Evolutionary conservation across 140 eudicot genomes (phyloP).

Genomic region (Stevia rebaudiana): DNA sequence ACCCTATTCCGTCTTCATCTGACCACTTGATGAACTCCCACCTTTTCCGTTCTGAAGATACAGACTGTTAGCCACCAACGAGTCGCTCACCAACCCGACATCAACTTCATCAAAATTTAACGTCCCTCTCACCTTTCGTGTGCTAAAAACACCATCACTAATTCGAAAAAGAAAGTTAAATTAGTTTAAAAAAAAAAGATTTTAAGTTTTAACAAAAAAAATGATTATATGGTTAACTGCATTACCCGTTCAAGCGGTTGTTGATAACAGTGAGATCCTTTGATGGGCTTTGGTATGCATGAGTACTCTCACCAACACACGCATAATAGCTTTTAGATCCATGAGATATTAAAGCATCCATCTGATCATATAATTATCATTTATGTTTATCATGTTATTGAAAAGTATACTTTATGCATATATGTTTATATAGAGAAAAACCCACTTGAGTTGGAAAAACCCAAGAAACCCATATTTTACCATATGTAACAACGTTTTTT

Average conservation of each 20-base stretch:
- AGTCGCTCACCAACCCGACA: conserved; percentile 85
- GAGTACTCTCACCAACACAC: conserved; percentile 98
- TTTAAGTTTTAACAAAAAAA: not conserved
- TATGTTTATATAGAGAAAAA: too few relatives aligned
- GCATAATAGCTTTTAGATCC: conserved; percentile 95
- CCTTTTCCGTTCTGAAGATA: conserved; percentile 60
- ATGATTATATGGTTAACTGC: not conserved
- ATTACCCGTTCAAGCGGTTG: conserved; percentile 81
- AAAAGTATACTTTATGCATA: not conserved
- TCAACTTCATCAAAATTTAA: conserved; percentile 78
- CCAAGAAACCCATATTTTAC: too few relatives aligned
- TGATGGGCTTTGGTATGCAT: conserved; percentile 97
- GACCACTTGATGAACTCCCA: conserved; percentile 33
- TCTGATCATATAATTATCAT: conserved; percentile 33
- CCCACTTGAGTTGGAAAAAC: too few relatives aligned
- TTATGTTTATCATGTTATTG: not conserved
- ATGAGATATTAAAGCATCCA: conserved; percentile 82
- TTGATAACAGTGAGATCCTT: conserved; percentile 88
- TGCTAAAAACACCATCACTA: conserved; percentile 19
- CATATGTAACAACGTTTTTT: too few relatives aligned
- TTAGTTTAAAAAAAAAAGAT: not conserved
- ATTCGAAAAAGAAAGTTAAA: not conserved
- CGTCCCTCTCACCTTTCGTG: conserved; percentile 60
- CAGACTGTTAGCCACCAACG: conserved; percentile 78
- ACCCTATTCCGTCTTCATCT: conserved; percentile 54